Evolutionary conservation across 768 basidiomycete genomes (phyloP), one percentile per base, ranked within the genome.

Genomic region (Suillus clintonianus): DNA sequence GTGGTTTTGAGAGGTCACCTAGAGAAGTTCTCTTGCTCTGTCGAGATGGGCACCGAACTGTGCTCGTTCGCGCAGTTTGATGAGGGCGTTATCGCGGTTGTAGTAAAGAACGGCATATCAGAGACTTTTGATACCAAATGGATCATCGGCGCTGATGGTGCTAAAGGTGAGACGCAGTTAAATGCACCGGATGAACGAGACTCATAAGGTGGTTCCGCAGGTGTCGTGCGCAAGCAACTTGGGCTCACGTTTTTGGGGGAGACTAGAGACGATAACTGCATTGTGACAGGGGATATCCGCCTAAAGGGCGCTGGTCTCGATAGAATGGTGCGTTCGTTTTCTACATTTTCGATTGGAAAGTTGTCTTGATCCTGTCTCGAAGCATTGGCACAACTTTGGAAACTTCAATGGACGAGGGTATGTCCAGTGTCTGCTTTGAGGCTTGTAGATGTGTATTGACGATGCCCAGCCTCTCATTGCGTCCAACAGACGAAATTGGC

Each of bases 371-470:
- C 8, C 22, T 15, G 22, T 37, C 9, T 50, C 24, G 48, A 55
- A 55, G 60, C 24, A 61, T 24, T 55, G 22, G 50, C 60, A 83
- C 64, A 79, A 80, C 70, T 82, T 82, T 81, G 81, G 82, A 1
- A 78, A 80, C 42, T 65, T 10, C 24, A 13, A 27, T 30, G 15
- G 10, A 7, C 14, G 5, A 32, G 36, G 2, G 39, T 41, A 42
- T 37, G 27, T 41, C n/a, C 61, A 2, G 3, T 45, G 58, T 32
- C 5, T 60, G 41, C 8, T 8, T 19, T 30, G 30, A 32, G 5
- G 5, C 8, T 59, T 57, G 42, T 37, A 39, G 5, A 56, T 39
- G 24, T 45, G 10, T 15, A 61, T 43, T 56, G 17, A 61, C 15
- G 15, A 58, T 3, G 42, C 50, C 11, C 36, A 62, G 60, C 7